Base-by-base conservation (phyloP, 2,329 filamentous ascomycete species). In the Zymoseptoria tritici region DNA sequence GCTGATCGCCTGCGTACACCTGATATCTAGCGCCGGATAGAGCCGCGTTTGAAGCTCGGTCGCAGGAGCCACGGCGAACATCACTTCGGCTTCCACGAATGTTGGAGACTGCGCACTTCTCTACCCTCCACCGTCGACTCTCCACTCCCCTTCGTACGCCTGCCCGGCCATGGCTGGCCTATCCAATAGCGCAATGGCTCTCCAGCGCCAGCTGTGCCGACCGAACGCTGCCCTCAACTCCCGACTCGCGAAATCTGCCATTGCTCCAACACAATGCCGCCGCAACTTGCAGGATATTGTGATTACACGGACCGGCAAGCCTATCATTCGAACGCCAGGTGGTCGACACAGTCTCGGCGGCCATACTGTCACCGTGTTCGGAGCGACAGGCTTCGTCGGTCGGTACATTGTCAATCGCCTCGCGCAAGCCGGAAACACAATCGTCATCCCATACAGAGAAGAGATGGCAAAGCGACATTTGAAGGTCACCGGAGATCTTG, bases 401-500 rank as follows among this genome's bases (percentile, higher is more conserved):
- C 87, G 94, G 74, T 99, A 99, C 77, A 96, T 99, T 73, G 94
- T 99, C 73, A 96, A 97, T 79, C 85, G 91, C 75, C 83, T 99
- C 73, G 93, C 94, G 69, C 87, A 90, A 65, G 86, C 91, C 79
- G 94, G 94, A 86, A 96, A 91, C 77, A 96, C 89, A 49, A 94
- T 99, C 49, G 85, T 99, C 61, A 78, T 97, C 61, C 94, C 94
- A 55, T 99, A 85, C 82, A 88, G 94, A 52, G 94, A 99, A 80
- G 94, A 97, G 78, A 97, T 97, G 92, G 82, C 88, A 69, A 97
- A 97, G 83, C 88, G 94, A 69, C 93, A 97, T 79, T 81, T 99
- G 72, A 97, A 97, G 80, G 86, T 96, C 60, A 83, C 91, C n/a
- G 94, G 94, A 77, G 94, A 99, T 77, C 81, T 99, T 62, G 94